These are phyloP conservation scores for Penicillium canariense DNA, from an alignment of 495 filamentous ascomycete genomes.

Conservation along the genomic window DNA sequence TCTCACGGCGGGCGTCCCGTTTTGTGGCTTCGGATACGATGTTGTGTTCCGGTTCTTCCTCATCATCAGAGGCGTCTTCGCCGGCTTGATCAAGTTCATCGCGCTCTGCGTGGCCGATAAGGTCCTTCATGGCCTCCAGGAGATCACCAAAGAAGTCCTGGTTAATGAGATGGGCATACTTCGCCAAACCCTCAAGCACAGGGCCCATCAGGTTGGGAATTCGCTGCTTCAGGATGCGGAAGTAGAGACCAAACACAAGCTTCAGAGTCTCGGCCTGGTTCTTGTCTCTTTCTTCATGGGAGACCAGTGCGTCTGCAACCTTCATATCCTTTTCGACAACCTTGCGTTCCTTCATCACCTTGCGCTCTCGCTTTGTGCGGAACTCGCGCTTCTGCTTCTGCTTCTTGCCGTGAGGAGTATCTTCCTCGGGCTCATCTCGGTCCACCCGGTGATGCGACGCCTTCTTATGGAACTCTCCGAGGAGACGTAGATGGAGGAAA, in stretches of 20 bases:
- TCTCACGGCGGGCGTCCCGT: conserved; percentile 74
- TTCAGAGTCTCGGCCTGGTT: conserved; percentile 94
- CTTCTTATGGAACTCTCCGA: conserved; percentile 82
- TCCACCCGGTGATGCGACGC: conserved; percentile 73
- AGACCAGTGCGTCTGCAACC: conserved; percentile 84
- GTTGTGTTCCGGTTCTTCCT: conserved; percentile 37
- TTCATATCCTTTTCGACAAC: conserved; percentile 89
- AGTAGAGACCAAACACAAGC: conserved; percentile 91
- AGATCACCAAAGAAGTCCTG: conserved; percentile 97
- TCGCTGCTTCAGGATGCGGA: conserved; percentile 84
- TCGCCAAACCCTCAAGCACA: conserved; percentile 85
- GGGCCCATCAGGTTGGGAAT: conserved; percentile 81
- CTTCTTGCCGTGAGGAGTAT: conserved; percentile 53
- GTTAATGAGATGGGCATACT: conserved; percentile 94
- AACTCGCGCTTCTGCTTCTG: conserved; percentile 71
- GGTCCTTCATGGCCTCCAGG: conserved; percentile 87
- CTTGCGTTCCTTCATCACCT: conserved; percentile 77
- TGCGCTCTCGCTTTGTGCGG: conserved; percentile 71
- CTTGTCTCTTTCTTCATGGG: conserved; percentile 85
- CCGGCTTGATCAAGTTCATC: conserved; percentile 38
- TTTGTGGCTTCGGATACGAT: conserved; percentile 26
- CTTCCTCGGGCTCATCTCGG: conserved; percentile 44
- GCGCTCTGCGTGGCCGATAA: conserved; percentile 68
- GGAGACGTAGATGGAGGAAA: conserved; percentile 83
- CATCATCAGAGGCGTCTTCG: conserved; percentile 41